A percentile compares a stretch with the other conserved stretches of the same genome.
Conservation (phyloP, 495 filamentous ascomycete genomes). For the Echria macrotheca region DNA sequence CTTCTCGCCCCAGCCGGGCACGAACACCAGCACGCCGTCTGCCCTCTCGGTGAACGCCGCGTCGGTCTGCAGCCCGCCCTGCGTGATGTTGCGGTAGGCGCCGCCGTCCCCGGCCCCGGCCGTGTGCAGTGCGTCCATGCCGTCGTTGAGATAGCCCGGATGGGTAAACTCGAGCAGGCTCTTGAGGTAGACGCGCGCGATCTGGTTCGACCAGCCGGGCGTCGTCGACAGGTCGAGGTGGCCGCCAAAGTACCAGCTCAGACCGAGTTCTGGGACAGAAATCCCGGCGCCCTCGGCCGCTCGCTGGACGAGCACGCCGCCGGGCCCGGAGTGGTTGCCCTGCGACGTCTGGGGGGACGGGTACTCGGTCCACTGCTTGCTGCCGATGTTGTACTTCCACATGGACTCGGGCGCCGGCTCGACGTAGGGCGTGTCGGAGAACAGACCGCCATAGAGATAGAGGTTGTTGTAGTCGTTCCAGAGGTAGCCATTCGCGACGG, state of each 20-base stretch:
- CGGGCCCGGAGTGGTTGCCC: slow-evolving; percentile 52
- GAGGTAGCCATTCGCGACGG: slow-evolving; percentile 63
- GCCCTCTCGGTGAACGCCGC: slow-evolving; percentile 64
- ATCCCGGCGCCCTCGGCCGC: slow-evolving; percentile 67
- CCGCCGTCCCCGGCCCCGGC: slow-evolving; percentile 50
- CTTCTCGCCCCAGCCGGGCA: slow-evolving; percentile 64
- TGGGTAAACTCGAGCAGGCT: slow-evolving; percentile 70
- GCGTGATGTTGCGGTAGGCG: slow-evolving; percentile 63
- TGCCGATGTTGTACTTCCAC: slow-evolving; percentile 61
- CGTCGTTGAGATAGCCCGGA: slow-evolving; percentile 57
- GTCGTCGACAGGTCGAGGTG: slow-evolving; percentile 66
- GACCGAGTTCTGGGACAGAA: slow-evolving; percentile 58
- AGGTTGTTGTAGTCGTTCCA: slow-evolving; percentile 65
- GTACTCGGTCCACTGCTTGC: slow-evolving; percentile 56
- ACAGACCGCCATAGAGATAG: slow-evolving; percentile 68
- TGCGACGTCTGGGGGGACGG: slow-evolving; percentile 48
- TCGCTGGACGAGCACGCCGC: slow-evolving; percentile 50
- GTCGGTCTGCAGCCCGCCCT: slow-evolving; percentile 58
- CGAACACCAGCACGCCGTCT: slow-evolving; percentile 63
- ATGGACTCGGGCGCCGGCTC: slow-evolving; percentile 50
- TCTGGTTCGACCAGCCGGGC: slow-evolving; percentile 58
- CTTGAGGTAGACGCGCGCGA: slow-evolving; percentile 61
- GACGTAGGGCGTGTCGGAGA: slow-evolving; percentile 51
- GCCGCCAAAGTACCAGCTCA: slow-evolving; percentile 72
- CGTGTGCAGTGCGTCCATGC: slow-evolving; percentile 44